Evolutionary conservation across 108 stramenopile species (phyloP).

Genomic region (Conticribra weissflogii): DNA sequence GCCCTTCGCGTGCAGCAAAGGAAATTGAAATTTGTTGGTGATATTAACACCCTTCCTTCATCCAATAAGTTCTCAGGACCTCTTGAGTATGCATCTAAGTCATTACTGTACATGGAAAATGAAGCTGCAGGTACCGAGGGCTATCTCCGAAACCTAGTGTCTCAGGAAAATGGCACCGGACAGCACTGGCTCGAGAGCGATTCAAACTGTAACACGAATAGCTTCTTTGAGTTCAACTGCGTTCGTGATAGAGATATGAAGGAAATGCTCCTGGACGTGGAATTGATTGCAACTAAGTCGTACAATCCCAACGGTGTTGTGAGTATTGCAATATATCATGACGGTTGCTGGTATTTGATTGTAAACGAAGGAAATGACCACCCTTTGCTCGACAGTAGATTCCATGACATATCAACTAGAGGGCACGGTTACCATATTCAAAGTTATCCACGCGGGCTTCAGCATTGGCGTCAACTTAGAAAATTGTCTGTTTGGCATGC

Average conservation of each 20-base stretch:
- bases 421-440: conserved; percentile 59
- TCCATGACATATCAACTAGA: conserved; percentile 64
- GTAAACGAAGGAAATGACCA: conserved; percentile 52
- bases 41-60: conserved; percentile 40
- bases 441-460: conserved; percentile 41
- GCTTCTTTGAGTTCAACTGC: conserved; percentile 76
- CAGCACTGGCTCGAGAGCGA: conserved; percentile 65
- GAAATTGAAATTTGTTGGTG: conserved; percentile 60
- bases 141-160: conserved; percentile 34
- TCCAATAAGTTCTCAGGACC: conserved; percentile 51
- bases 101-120: conserved; percentile 47
- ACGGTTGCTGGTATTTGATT: conserved; percentile 58
- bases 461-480: conserved; percentile 57
- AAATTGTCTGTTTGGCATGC: conserved; percentile 28
- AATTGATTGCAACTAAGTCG: conserved; percentile 54
- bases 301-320: conserved; percentile 72
- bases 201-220: conserved; percentile 32
- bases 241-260: conserved; percentile 7
- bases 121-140: conserved; percentile 51
- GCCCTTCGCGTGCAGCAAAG: conserved; percentile 68
- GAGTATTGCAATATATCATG: conserved; percentile 64
- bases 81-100: conserved; percentile 28
- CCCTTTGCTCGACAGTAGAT: conserved; percentile 71
- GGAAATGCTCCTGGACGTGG: conserved; percentile 42
- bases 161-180: conserved; percentile 34